These are phyloP conservation scores for Chytriomyces sp. DNA, from an alignment of 192 early-diverging fungal species.

Conservation along the genomic window DNA sequence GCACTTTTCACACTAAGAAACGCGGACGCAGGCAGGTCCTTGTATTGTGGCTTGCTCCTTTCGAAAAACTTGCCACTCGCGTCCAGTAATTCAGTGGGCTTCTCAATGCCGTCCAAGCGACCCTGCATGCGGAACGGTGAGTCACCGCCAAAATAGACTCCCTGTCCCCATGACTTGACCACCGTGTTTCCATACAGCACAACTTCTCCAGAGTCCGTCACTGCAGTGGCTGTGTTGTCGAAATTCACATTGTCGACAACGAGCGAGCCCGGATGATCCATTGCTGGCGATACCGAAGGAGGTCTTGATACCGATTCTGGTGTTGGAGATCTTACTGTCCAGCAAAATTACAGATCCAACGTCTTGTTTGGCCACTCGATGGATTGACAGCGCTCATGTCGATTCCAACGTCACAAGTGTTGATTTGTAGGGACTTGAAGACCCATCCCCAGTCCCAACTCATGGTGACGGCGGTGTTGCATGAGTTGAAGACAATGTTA, in stretches of 20 bases:
- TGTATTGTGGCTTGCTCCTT: too few relatives aligned
- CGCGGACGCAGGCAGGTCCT: too few relatives aligned
- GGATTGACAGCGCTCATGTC: slow-evolving; percentile 33
- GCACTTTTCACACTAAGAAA: neutral
- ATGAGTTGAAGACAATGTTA: slow-evolving; percentile 41
- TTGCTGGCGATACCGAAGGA: neutral
- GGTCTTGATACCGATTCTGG: slow-evolving; percentile 32
- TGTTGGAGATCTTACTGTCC: slow-evolving; percentile 43
- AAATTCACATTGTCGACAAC: slow-evolving; percentile 48
- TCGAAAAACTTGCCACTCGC: neutral
- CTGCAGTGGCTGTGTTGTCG: slow-evolving; percentile 35
- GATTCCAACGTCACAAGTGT: slow-evolving; percentile 46
- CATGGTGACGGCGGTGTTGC: slow-evolving; percentile 45
- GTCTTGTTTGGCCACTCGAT: neutral
- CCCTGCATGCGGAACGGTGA: neutral
- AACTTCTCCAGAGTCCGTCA: slow-evolving; percentile 18
- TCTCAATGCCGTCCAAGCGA: neutral
- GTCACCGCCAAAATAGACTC: neutral
- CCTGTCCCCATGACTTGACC: neutral
- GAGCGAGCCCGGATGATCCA: slow-evolving; percentile 20
- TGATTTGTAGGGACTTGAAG: slow-evolving; percentile 42
- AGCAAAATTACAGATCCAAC: slow-evolving; percentile 47
- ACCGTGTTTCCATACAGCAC: slow-evolving; percentile 11
- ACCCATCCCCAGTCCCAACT: slow-evolving; percentile 57
- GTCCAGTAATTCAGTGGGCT: neutral